phyloP scores from a whole-genome alignment of 2,329 filamentous ascomycete genomes.

The Xylaria sp. region DNA sequence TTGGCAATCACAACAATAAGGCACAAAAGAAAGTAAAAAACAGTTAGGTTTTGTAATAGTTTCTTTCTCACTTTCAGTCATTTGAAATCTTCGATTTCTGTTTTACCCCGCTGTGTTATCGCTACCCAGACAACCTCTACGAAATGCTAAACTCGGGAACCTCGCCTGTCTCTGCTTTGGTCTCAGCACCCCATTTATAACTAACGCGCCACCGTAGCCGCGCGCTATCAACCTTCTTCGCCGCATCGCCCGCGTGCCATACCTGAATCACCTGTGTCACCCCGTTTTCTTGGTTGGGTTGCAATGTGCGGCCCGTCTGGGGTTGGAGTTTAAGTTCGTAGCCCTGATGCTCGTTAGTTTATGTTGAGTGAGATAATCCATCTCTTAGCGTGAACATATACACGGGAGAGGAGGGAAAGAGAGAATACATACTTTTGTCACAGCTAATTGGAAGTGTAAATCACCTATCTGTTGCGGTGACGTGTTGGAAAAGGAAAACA shows the following conservation, averaged over 20 bases:
- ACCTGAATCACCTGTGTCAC: constrained; percentile 85
- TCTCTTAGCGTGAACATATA: constrained; percentile 16
- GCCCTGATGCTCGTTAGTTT: constrained; percentile 62
- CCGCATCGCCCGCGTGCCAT: constrained; percentile 74
- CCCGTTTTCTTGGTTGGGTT: constrained; percentile 76
- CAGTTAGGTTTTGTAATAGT: neutral
- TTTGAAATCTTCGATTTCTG: neutral
- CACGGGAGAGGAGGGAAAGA: neutral
- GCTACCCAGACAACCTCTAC: constrained; percentile 49
- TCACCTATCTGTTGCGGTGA: constrained; percentile 76
- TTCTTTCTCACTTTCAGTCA: neutral
- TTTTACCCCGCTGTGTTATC: neutral
- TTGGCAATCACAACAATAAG: neutral
- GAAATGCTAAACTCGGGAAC: constrained; percentile 81
- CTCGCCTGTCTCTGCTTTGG: constrained; percentile 84
- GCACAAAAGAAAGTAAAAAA: neutral
- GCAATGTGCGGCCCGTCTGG: constrained; percentile 81
- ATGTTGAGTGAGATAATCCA: neutral
- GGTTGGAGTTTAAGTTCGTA: constrained; percentile 84
- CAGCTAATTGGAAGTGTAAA: constrained; percentile 90
- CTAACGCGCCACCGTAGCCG: constrained; percentile 91
- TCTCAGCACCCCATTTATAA: constrained; percentile 75
- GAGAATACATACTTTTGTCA: constrained; percentile 77
- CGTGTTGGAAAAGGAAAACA: constrained; percentile 86
- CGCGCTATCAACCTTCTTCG: constrained; percentile 76